Evolutionary conservation across 495 filamentous ascomycete genomes (phyloP).

Genomic region (Melanomma pulvis-pyrius): DNA sequence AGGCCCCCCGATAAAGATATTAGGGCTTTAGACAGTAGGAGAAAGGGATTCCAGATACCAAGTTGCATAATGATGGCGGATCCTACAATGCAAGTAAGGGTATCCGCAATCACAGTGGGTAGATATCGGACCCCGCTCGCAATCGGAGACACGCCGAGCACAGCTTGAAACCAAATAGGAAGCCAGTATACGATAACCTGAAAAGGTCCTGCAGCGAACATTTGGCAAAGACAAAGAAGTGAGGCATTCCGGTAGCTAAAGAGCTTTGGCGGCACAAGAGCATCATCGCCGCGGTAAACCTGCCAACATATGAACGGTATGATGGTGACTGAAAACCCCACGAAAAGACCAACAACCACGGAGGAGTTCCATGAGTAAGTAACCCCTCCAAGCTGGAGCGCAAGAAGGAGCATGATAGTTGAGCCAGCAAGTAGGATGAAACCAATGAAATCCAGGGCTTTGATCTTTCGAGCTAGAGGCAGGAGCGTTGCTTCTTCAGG

Average conservation of each 20-base stretch:
- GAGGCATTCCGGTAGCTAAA: constrained; percentile 7
- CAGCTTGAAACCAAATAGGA: constrained; percentile 46
- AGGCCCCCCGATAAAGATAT: too few relatives aligned
- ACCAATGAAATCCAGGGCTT: constrained; percentile 68
- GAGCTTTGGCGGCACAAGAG: constrained; percentile 53
- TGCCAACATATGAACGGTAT: not conserved
- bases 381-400: constrained; percentile 75
- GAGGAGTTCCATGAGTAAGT: constrained; percentile 62
- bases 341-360: not conserved
- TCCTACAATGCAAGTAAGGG: too few relatives aligned
- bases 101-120: constrained; percentile 10
- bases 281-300: constrained; percentile 19
- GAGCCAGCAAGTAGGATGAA: constrained; percentile 69
- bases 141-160: constrained; percentile 39
- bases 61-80: too few relatives aligned
- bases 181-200: constrained; percentile 40
- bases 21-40: too few relatives aligned
- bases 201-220: not conserved
- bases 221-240: not conserved
- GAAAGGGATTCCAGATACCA: too few relatives aligned
- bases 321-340: not conserved
- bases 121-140: constrained; percentile 29
- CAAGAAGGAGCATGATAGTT: constrained; percentile 72
- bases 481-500: not conserved
- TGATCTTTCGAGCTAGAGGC: constrained; percentile 51